Conservation (phyloP, 345 rosid species). For the Rhodamnia rubescens region DNA sequence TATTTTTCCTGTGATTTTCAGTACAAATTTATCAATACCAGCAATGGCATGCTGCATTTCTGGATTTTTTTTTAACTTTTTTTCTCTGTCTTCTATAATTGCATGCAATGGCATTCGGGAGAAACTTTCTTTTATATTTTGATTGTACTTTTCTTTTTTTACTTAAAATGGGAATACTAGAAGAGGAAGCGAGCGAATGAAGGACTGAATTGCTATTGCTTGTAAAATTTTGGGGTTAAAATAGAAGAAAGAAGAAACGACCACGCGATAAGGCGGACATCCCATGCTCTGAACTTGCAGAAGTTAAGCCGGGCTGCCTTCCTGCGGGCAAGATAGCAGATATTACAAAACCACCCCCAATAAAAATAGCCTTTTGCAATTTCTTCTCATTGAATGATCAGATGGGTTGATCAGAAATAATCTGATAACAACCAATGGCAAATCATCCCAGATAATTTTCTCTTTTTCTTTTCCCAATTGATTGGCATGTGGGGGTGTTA, state of each 20-base stretch:
- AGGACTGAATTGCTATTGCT: background rate
- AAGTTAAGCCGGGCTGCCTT: background rate
- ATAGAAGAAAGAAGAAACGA: background rate
- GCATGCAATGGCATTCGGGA: background rate
- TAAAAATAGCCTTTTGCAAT: background rate
- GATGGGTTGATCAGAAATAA: background rate
- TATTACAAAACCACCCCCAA: background rate
- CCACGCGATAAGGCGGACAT: background rate
- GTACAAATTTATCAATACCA: background rate
- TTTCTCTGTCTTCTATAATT: background rate
- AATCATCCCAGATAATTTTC: background rate
- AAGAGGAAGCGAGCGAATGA: background rate
- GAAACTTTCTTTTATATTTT: background rate
- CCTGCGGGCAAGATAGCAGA: background rate
- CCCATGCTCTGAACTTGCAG: background rate
- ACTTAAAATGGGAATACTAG: background rate
- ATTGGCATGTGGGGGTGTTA: too few relatives aligned
- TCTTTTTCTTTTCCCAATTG: background rate
- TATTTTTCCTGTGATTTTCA: background rate
- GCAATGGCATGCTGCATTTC: background rate
- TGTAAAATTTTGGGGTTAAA: background rate
- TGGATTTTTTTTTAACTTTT: background rate
- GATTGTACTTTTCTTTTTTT: background rate
- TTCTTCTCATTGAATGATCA: background rate
- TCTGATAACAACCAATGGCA: background rate